Conservation (phyloP, 176 grass and related monocot genomes). For the Eremochloa ophiuroides region DNA sequence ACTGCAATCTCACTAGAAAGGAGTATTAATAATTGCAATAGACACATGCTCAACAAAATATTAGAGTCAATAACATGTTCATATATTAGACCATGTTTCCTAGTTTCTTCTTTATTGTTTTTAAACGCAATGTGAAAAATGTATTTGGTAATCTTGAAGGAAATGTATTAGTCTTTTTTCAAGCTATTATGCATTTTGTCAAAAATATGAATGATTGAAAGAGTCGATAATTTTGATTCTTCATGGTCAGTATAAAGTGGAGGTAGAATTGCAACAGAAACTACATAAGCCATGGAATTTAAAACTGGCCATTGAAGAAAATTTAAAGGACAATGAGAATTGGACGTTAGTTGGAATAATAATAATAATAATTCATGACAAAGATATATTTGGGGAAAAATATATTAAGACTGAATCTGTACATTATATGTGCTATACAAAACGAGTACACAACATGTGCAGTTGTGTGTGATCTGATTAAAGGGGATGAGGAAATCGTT, state of each 20-base stretch:
- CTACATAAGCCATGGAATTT: background rate
- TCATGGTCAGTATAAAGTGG: background rate
- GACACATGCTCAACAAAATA: too few species aligned
- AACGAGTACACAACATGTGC: background rate
- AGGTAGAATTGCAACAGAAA: background rate
- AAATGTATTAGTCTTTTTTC: background rate
- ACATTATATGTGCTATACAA: background rate
- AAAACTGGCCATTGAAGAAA: background rate
- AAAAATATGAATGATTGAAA: background rate
- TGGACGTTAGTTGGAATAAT: background rate
- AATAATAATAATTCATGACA: background rate
- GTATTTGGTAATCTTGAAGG: background rate
- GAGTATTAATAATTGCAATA: too few species aligned
- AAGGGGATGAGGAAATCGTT: too few species aligned
- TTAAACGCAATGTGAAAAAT: background rate
- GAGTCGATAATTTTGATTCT: background rate
- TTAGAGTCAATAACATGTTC: background rate
- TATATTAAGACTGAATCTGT: background rate
- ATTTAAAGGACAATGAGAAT: background rate
- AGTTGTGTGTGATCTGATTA: too few species aligned
- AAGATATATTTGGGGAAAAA: background rate
- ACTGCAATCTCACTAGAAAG: too few species aligned
- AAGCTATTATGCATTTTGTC: background rate
- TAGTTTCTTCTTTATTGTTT: background rate
- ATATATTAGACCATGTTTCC: background rate